Base-by-base conservation (phyloP, 2,329 filamentous ascomycete species). In the Orbilia blumenaviensis region DNA sequence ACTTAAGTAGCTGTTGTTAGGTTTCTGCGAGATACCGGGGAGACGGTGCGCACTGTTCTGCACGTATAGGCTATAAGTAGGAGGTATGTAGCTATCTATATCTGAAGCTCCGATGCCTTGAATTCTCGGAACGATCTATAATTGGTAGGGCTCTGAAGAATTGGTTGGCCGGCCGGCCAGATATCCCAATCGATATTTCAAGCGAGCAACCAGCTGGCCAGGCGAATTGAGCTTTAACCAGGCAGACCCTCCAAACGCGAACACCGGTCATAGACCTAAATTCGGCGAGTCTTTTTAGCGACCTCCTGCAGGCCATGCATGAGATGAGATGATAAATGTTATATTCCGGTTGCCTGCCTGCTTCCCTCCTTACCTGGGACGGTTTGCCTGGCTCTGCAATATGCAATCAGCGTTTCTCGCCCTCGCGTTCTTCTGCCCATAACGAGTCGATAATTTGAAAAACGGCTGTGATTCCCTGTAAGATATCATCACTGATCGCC, bases 391-490 rank as follows among this genome's bases (percentile, higher is more conserved):
- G 12, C 9, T 7, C 25, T n/a, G 21, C n/a, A n/a, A n/a, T n/a
- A n/a, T n/a, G n/a, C n/a, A n/a, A n/a, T 54, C 63, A 68, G 29
- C 64, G 46, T 41, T 68, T 75, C 56, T 75, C 63, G 42, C 64
- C 32, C 23, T 56, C 50, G 18, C 50, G 72, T 23, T 76, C 64
- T 18, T 50, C 56, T 18, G 85, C 87, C 91, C 92, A 96, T 80
- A 97, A 83, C 61, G 85, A 86, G 84, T 99, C 95, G 52, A 98
- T 87, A 29, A 93, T 89, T 83, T 98, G 94, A 81, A 98, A 99
- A 8, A 97, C 90, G 5, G 92, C 91, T 9, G 94, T 99, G 44
- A 97, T 92, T 64, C 89, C 87, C 81, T 88, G 89, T 86, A 96
- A 90, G 2, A 92, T 88, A 2, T 86, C 86, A 23, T 89, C 86